Evolutionary conservation across 2,329 filamentous ascomycete species (phyloP).

Genomic region (Cercospora canescens): DNA sequence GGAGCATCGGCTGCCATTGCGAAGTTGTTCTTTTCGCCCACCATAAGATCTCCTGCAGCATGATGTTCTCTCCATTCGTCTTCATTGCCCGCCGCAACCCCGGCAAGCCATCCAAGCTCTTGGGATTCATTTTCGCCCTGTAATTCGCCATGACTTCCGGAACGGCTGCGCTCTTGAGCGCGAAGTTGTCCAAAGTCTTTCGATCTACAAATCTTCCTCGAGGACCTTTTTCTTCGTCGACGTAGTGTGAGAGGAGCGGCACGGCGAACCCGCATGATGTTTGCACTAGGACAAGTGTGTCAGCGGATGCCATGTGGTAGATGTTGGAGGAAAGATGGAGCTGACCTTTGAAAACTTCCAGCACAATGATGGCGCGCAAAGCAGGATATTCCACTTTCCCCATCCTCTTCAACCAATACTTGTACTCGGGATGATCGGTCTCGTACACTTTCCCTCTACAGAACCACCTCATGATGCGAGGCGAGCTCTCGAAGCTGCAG

Average conservation of each 20-base stretch:
- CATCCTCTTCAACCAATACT: conserved; percentile 47
- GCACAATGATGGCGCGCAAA: conserved; percentile 60
- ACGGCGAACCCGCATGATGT: conserved; percentile 68
- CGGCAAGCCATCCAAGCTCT: conserved; percentile 60
- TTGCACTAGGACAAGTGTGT: conserved; percentile 47
- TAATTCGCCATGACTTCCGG: conserved; percentile 54
- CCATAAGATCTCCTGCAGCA: conserved; percentile 41
- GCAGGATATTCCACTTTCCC: conserved; percentile 43
- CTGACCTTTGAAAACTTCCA: conserved; percentile 60
- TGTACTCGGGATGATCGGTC: conserved; percentile 52
- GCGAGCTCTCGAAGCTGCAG: conserved; percentile 61
- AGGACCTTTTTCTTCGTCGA: conserved; percentile 24
- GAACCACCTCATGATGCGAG: conserved; percentile 66
- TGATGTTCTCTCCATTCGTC: conserved; percentile 50
- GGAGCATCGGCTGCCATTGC: conserved; percentile 30
- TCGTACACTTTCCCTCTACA: conserved; percentile 62
- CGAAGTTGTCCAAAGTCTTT: conserved; percentile 57
- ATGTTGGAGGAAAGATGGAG: not conserved
- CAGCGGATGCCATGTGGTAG: not conserved
- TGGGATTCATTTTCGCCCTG: conserved; percentile 56
- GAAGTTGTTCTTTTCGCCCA: conserved; percentile 10
- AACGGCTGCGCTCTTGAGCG: conserved; percentile 50
- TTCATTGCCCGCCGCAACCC: conserved; percentile 57
- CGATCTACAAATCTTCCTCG: conserved; percentile 52
- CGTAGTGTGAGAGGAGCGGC: conserved; percentile 50